Conservation (phyloP, 83 land plant genomes). For the Isoetes engelmannii region DNA sequence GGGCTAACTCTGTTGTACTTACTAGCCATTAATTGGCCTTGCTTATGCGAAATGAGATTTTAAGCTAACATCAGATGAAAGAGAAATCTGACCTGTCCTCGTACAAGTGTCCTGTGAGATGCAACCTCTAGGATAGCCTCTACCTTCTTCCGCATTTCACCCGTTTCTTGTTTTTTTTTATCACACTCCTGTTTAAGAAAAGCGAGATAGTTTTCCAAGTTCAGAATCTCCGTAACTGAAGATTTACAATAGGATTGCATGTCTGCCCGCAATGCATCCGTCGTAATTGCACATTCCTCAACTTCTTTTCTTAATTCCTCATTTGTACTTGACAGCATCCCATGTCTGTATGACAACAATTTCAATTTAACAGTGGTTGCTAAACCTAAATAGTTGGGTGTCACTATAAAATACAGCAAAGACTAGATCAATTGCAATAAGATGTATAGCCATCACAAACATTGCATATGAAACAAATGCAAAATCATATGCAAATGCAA, state of each 20-base stretch:
- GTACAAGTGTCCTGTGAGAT: constrained; percentile 25
- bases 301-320: constrained; percentile 21
- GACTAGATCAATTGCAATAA: neutral
- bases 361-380: neutral
- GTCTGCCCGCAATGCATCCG: constrained; percentile 24
- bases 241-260: constrained; percentile 21
- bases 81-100: constrained; percentile 29
- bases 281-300: constrained; percentile 17
- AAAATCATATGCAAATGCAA: neutral
- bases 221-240: constrained; percentile 24
- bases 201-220: constrained; percentile 29
- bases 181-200: constrained; percentile 21
- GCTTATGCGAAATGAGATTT: too few species aligned
- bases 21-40: too few species aligned
- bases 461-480: neutral
- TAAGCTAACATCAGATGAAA: neutral
- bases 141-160: constrained; percentile 21
- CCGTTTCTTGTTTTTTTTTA: constrained; percentile 24
- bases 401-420: neutral
- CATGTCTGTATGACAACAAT: constrained; percentile 17
- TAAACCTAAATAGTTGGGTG: neutral
- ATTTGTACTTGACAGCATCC: constrained; percentile 25
- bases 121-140: constrained; percentile 27
- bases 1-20: too few species aligned
- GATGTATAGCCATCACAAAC: too few species aligned